Base-by-base conservation (phyloP, 2,329 filamentous ascomycete genomes). In the Cadophora gregata region DNA sequence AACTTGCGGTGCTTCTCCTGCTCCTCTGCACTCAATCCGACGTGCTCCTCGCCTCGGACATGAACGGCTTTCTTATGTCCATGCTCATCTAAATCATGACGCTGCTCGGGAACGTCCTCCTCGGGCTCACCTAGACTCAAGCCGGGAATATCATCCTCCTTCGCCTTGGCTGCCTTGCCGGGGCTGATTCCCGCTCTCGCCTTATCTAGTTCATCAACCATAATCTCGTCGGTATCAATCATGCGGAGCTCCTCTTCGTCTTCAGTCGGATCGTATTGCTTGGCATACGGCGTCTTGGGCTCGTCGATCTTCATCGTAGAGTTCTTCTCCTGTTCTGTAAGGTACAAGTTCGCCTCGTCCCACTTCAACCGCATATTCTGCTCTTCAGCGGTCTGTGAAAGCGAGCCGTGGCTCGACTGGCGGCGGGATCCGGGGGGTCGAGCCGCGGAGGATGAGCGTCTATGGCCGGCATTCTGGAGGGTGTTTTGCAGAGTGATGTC, bases 291-390 rank as follows among this genome's bases (percentile, higher is more conserved):
- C 8, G 96, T 99, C 85, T 99, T 99, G 69, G 96, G 96, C 82
- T 99, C 96, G 72, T 93, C 92, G 71, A 99, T 99, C 85, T 98
- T 99, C 96, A 99, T 99, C 67, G 94, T 97, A 69, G 91, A 90
- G 67, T 90, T 93, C 80, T 92, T 94, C 80, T 98, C 93, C 80
- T 98, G 95, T 81, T 99, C 96, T 8, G 96, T 96, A 62, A 99
- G 86, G 81, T 97, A 99, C 36, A 99, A 86, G 77, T 99, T 99
- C 55, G 93, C 96, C 82, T 99, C 96, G 79, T 99, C 96, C 96
- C 96, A 99, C 82, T 97, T 97, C 73, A 99, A 90, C 70, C 92
- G 90, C 66, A 86, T 89, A 65, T 83, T 84, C 59, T 88, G 85
- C 60, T 88, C 85, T 38, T 82, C 81, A 67, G 59, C 69, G 45